phyloP scores from a whole-genome alignment of 1,284 basidiomycete species.

The Athelia psychrophila region DNA sequence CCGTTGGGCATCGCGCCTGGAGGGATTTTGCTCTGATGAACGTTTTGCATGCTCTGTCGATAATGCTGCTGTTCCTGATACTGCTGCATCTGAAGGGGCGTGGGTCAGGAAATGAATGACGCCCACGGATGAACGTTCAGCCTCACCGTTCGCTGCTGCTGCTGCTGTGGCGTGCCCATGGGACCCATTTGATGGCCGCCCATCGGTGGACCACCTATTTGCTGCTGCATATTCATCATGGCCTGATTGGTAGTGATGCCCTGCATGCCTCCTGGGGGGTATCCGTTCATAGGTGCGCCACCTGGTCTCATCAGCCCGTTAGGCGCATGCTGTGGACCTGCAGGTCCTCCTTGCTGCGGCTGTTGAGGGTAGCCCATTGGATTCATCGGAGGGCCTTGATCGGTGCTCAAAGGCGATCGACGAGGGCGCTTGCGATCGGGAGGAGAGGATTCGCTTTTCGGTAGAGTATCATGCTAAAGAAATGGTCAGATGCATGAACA shows the following conservation, averaged over 20 bases:
- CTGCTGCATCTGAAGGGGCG: too few species aligned
- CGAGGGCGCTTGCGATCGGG: conserved; percentile 60
- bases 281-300: conserved; percentile 30
- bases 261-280: conserved; percentile 25
- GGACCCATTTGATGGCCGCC: conserved; percentile 4
- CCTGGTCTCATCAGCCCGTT: conserved; percentile 30
- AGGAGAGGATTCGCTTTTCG: conserved; percentile 58
- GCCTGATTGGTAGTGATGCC: conserved; percentile 26
- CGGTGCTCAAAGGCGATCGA: conserved; percentile 46
- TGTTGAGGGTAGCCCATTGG: conserved; percentile 28
- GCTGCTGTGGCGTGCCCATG: conserved; percentile 2
- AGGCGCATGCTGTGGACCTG: conserved; percentile 21
- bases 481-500: neutral
- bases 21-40: conserved; percentile 29
- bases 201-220: conserved; percentile 22
- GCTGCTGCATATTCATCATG: conserved; percentile 27
- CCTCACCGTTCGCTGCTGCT: conserved; percentile 23
- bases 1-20: conserved; percentile 18
- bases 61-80: conserved; percentile 20
- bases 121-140: too few species aligned
- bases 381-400: conserved; percentile 28
- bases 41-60: conserved; percentile 30
- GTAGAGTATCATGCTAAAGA: conserved; percentile 47
- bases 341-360: conserved; percentile 25
- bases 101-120: too few species aligned